These are phyloP conservation scores for Atkinsonella texensis DNA, from an alignment of 2,329 filamentous ascomycete species.

Conservation along the genomic window DNA sequence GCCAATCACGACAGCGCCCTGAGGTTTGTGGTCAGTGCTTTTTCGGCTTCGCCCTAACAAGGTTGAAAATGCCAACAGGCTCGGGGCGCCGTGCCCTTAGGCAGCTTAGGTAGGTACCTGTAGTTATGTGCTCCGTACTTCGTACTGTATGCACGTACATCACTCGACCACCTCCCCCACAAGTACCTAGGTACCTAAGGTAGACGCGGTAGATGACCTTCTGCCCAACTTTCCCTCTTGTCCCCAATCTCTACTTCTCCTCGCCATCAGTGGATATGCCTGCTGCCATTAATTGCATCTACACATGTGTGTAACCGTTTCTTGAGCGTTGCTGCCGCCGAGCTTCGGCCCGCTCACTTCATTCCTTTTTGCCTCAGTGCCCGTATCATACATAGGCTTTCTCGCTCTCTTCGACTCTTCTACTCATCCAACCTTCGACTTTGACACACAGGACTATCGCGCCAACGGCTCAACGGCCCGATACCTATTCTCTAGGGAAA, in stretches of 20 bases:
- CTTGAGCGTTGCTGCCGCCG: constrained; percentile 4
- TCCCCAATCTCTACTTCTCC: not conserved
- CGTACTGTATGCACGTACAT: too few species aligned
- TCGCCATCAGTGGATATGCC: not conserved
- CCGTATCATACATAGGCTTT: not conserved
- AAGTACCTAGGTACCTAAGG: not conserved
- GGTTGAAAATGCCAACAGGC: not conserved
- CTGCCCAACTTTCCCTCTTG: not conserved
- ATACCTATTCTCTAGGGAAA: not conserved
- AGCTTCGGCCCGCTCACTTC: constrained; percentile 7
- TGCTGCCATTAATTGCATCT: not conserved
- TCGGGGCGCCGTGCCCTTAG: too few species aligned
- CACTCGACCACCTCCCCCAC: not conserved
- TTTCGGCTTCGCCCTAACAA: not conserved
- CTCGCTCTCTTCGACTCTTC: not conserved
- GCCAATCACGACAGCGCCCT: not conserved
- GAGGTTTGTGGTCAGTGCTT: not conserved
- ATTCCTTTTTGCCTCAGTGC: constrained; percentile 6
- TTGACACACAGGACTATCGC: not conserved
- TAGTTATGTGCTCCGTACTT: too few species aligned
- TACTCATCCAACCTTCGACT: not conserved
- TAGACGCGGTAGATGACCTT: not conserved
- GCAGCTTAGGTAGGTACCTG: too few species aligned
- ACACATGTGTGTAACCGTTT: constrained; percentile 2
- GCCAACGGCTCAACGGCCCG: not conserved